Percentiles rank a stretch among this genome's conserved stretches.
Conservation (phyloP, 768 basidiomycete species). For the Dendrothele bispora region DNA sequence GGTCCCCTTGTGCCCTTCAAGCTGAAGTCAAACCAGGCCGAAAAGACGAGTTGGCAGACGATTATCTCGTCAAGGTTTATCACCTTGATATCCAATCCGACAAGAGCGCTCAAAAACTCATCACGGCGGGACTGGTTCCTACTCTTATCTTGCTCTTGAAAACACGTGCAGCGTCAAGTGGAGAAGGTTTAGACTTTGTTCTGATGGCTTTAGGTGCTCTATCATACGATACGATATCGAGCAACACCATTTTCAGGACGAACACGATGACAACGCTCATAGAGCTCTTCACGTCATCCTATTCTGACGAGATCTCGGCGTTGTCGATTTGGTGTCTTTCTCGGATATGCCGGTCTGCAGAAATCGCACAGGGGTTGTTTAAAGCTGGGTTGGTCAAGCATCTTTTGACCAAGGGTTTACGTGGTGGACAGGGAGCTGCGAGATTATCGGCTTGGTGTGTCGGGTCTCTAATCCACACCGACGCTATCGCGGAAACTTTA, state of each 20-base stretch:
- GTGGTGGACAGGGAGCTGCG: constrained; percentile 9
- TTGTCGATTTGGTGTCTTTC: no score
- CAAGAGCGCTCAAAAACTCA: no score
- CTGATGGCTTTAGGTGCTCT: no score
- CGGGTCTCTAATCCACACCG: no score
- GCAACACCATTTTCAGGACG: no score
- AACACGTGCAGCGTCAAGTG: constrained; percentile 14
- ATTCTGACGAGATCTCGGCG: no score
- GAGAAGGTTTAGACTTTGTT: constrained; percentile 20
- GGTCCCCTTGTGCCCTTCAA: constrained; percentile 21
- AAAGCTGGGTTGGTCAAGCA: constrained; percentile 18
- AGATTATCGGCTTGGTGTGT: no score
- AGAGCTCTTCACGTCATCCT: no score
- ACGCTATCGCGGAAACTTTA: no score
- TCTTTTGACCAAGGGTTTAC: constrained; percentile 17
- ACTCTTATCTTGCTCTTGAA: constrained; percentile 25
- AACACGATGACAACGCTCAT: no score
- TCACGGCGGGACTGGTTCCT: no score
- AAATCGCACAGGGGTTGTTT: constrained; percentile 20
- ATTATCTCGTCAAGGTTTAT: constrained; percentile 17
- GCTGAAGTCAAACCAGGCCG: constrained; percentile 19
- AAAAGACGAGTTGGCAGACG: constrained; percentile 18
- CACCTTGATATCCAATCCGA: constrained; percentile 13
- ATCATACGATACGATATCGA: no score
- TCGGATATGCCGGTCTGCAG: constrained; percentile 18